Evolutionary conservation across 768 basidiomycete species (phyloP).

Genomic region (Mycena leptocephala): DNA sequence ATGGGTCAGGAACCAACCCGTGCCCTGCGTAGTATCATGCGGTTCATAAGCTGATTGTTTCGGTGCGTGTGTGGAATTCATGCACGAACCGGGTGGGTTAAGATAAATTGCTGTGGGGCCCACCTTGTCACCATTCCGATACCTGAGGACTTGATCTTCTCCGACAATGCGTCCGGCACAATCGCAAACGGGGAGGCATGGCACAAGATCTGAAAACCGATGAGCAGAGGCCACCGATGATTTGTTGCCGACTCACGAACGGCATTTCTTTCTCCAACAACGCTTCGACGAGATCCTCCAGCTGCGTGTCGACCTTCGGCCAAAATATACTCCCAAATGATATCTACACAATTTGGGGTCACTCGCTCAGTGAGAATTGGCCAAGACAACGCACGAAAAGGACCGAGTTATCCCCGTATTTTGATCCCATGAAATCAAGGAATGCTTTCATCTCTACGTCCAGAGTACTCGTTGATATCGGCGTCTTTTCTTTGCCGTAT

Average conservation of each 20-base stretch:
- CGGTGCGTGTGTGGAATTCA: no score
- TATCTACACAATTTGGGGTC: not conserved
- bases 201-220: not conserved
- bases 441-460: not conserved
- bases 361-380: not conserved
- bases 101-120: conserved; percentile 9
- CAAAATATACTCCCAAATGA: conserved; percentile 10
- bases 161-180: not conserved
- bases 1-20: conserved; percentile 28
- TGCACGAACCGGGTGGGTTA: conserved; percentile 16
- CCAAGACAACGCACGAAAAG: not conserved
- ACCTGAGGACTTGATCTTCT: not conserved
- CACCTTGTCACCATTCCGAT: not conserved
- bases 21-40: not conserved
- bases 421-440: not conserved
- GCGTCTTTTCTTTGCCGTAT: not conserved
- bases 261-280: conserved; percentile 4
- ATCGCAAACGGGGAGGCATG: not conserved
- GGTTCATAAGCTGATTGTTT: no score
- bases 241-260: not conserved
- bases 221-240: not conserved
- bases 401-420: conserved; percentile 1
- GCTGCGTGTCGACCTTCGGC: not conserved
- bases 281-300: not conserved
- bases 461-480: not conserved